A percentile compares a stretch with the other conserved stretches of the same genome.
Conservation (phyloP, 495 filamentous ascomycete species). For the Niebla homalea region DNA sequence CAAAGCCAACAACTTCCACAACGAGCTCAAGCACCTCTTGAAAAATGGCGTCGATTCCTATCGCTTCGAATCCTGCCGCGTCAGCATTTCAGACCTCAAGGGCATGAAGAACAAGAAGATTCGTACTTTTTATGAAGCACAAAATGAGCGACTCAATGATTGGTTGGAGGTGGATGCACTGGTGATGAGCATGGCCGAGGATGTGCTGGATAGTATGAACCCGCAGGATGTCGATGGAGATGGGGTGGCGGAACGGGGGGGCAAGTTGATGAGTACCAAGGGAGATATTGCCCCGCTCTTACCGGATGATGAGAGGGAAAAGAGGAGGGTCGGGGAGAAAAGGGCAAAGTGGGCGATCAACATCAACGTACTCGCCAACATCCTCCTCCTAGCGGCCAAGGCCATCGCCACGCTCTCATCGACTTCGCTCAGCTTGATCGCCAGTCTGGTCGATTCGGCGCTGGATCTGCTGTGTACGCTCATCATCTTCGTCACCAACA, state of each 20-base stretch:
- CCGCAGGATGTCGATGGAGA: slow-evolving; percentile 36
- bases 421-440: slow-evolving; percentile 74
- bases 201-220: slow-evolving; percentile 38
- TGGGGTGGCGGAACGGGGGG: slow-evolving; percentile 29
- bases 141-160: slow-evolving; percentile 36
- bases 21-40: slow-evolving; percentile 30
- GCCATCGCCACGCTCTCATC: slow-evolving; percentile 62
- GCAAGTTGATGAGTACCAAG: slow-evolving; percentile 23
- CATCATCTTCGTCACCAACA: slow-evolving; percentile 73
- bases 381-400: slow-evolving; percentile 63
- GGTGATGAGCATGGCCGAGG: slow-evolving; percentile 35
- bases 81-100: slow-evolving; percentile 32
- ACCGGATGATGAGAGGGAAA: slow-evolving; percentile 34
- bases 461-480: slow-evolving; percentile 76
- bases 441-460: slow-evolving; percentile 75
- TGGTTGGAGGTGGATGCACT: slow-evolving; percentile 40
- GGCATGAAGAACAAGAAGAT: slow-evolving; percentile 35
- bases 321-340: slow-evolving; percentile 22
- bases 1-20: slow-evolving; percentile 10
- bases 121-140: slow-evolving; percentile 31
- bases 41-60: slow-evolving; percentile 29
- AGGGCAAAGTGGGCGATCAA: slow-evolving; percentile 41
- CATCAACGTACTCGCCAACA: slow-evolving; percentile 71
- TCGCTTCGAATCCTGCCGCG: slow-evolving; percentile 28
- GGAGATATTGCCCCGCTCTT: slow-evolving; percentile 32